phyloP scores from a whole-genome alignment of 345 rosid species.

The Gynandropsis gynandra region DNA sequence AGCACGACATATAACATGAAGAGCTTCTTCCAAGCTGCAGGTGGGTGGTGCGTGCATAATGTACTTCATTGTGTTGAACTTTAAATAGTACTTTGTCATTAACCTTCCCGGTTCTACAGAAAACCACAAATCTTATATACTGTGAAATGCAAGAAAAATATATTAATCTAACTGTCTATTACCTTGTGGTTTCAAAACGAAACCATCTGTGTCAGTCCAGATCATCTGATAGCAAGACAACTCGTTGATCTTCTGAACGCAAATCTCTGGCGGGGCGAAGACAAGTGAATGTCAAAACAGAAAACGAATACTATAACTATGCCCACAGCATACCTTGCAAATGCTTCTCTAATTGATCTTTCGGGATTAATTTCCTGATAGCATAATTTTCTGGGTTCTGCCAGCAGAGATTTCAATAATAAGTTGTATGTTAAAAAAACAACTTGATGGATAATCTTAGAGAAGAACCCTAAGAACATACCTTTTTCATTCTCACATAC shows the following conservation, averaged over 20 bases:
- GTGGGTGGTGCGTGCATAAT: constrained; percentile 58
- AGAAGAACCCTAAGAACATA: constrained; percentile 24
- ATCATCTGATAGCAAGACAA: constrained; percentile 79
- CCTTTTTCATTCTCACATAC: constrained; percentile 91
- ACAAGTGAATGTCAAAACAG: constrained; percentile 16
- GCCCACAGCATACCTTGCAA: constrained; percentile 53
- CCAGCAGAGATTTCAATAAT: constrained; percentile 12
- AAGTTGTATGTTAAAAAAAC: constrained; percentile 3
- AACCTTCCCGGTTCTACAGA: constrained; percentile 77
- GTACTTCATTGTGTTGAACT: constrained; percentile 86
- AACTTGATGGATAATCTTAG: neutral
- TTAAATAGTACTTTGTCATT: constrained; percentile 96
- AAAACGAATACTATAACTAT: constrained; percentile 13
- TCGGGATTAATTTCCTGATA: constrained; percentile 66
- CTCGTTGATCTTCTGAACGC: constrained; percentile 72
- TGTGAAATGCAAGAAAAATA: constrained; percentile 11
- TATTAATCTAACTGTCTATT: constrained; percentile 17
- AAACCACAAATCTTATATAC: constrained; percentile 8
- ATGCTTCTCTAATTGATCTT: constrained; percentile 72
- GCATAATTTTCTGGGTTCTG: constrained; percentile 92
- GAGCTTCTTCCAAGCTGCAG: constrained; percentile 74
- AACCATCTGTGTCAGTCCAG: constrained; percentile 83
- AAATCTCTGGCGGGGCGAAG: constrained; percentile 44
- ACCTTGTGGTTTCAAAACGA: constrained; percentile 88
- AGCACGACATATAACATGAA: constrained; percentile 67